phyloP scores from a whole-genome alignment of 805 yeast genomes.

The Lipomyces spencermartinsiae region DNA sequence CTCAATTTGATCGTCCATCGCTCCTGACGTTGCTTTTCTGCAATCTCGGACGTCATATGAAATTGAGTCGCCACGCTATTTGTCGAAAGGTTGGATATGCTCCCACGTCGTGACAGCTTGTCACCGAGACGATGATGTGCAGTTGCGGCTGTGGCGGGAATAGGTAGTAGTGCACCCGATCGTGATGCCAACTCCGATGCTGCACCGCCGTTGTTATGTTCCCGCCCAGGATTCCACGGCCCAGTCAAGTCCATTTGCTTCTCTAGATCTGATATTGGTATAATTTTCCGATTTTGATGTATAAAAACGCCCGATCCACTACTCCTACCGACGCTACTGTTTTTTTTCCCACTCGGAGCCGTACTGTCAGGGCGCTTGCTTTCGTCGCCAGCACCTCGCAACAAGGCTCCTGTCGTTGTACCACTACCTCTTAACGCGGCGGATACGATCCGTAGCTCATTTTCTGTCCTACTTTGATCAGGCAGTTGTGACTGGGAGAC shows the following conservation, averaged over 20 bases:
- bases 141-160: constrained; percentile 18
- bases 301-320: not conserved
- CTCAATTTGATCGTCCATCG: constrained; percentile 63
- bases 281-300: constrained; percentile 24
- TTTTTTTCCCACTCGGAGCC: not conserved
- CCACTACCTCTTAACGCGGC: constrained; percentile 4
- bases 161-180: not conserved
- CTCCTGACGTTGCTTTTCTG: constrained; percentile 16
- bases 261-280: constrained; percentile 30
- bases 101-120: not conserved
- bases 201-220: constrained; percentile 15
- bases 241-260: constrained; percentile 36
- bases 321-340: not conserved
- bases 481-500: constrained; percentile 24
- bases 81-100: not conserved
- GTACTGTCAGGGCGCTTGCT: not conserved
- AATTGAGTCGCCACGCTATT: constrained; percentile 27
- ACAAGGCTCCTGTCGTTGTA: not conserved
- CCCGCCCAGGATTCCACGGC: constrained; percentile 31
- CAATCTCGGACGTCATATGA: constrained; percentile 34
- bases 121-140: constrained; percentile 16
- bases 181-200: constrained; percentile 1
- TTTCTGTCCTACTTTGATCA: constrained; percentile 18
- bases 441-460: constrained; percentile 10
- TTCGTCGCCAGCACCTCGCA: not conserved